Evolutionary conservation across 192 early-diverging fungal species (phyloP).

Genomic region (Backusella mclennaniae): DNA sequence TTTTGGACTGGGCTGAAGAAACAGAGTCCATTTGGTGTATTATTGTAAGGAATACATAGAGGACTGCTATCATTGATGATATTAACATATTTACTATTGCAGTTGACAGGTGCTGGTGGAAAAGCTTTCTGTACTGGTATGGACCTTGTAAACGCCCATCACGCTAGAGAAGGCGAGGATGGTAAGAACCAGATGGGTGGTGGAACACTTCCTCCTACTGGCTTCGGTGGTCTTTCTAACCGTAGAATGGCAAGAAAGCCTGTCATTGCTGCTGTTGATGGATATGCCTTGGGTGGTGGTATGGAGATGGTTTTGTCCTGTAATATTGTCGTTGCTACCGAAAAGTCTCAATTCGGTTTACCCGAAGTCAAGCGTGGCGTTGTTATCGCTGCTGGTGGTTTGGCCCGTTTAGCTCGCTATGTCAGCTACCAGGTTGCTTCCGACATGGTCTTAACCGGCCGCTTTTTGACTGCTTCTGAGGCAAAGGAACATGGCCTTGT

Average conservation of each 20-base stretch:
- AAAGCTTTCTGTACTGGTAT: slow-evolving; percentile 38
- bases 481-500: slow-evolving; percentile 38
- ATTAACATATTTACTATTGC: not conserved
- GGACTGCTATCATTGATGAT: not conserved
- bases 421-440: slow-evolving; percentile 39
- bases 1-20: slow-evolving; percentile 35
- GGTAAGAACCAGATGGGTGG: not conserved
- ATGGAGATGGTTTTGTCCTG: slow-evolving; percentile 38
- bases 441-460: slow-evolving; percentile 40
- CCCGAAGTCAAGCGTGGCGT: slow-evolving; percentile 45
- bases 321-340: slow-evolving; percentile 41
- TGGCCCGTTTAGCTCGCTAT: slow-evolving; percentile 30
- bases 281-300: slow-evolving; percentile 43
- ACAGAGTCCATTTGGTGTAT: slow-evolving; percentile 30
- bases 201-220: slow-evolving; percentile 11
- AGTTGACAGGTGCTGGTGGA: slow-evolving; percentile 37
- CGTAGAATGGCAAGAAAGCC: slow-evolving; percentile 35
- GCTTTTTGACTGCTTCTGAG: slow-evolving; percentile 36
- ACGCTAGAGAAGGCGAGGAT: not conserved
- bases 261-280: slow-evolving; percentile 48
- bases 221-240: slow-evolving; percentile 40
- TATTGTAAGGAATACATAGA: slow-evolving; percentile 21
- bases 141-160: slow-evolving; percentile 31
- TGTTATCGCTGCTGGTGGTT: slow-evolving; percentile 33
- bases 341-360: slow-evolving; percentile 38